These are phyloP conservation scores for Candida patagonica DNA, from an alignment of 805 yeast genomes.

Conservation along the genomic window DNA sequence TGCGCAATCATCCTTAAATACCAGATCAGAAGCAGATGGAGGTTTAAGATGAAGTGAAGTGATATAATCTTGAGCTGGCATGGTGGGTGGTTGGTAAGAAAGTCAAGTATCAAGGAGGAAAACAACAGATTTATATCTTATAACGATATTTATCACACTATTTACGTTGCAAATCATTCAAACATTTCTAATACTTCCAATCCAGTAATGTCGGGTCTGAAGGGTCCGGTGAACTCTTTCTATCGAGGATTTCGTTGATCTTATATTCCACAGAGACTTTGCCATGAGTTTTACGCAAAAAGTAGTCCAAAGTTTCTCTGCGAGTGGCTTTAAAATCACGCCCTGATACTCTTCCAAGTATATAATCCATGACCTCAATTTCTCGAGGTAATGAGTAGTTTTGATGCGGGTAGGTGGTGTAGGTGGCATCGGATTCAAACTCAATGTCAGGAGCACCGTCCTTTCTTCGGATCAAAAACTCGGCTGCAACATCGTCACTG, in stretches of 20 bases:
- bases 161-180: too few species aligned
- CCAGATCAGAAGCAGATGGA: constrained; percentile 24
- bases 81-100: neutral
- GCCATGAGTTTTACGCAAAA: constrained; percentile 39
- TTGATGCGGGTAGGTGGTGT: constrained; percentile 46
- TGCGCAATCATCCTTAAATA: constrained; percentile 85
- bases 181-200: constrained; percentile 42
- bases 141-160: too few species aligned
- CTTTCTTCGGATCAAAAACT: constrained; percentile 19
- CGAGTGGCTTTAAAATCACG: constrained; percentile 62
- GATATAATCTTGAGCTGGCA: constrained; percentile 12
- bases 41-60: constrained; percentile 12
- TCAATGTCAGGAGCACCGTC: constrained; percentile 24
- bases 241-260: constrained; percentile 47
- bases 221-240: constrained; percentile 43
- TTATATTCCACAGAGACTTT: constrained; percentile 53
- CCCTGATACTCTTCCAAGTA: constrained; percentile 62
- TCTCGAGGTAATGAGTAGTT: constrained; percentile 76
- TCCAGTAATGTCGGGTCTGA: constrained; percentile 36
- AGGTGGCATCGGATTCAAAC: constrained; percentile 28
- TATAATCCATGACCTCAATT: constrained; percentile 49
- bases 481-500: constrained; percentile 21
- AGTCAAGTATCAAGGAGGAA: too few species aligned
- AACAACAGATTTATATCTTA: too few species aligned
- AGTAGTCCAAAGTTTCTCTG: constrained; percentile 57